Percentiles rank a stretch among this genome's conserved stretches.
Evolutionary conservation across 257 asterid species (phyloP).

Genomic region (Lavandula angustifolia): DNA sequence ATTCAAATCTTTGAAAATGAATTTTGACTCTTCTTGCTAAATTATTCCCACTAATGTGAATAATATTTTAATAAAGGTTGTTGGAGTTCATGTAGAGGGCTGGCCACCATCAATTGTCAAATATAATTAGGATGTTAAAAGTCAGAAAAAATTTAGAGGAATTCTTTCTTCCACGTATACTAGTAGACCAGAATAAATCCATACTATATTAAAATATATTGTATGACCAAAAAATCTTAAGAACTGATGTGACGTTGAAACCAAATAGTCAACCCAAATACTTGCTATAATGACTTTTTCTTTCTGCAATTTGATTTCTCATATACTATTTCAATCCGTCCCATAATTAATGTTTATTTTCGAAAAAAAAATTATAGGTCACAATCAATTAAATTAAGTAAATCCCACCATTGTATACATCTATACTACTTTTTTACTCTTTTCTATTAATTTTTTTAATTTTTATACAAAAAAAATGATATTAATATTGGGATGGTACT

Average conservation of each 20-base stretch:
- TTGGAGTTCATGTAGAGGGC: background rate
- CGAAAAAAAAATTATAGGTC: too few relatives aligned
- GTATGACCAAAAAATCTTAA: background rate
- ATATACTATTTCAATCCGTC: too few relatives aligned
- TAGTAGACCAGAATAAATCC: background rate
- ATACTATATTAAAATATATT: background rate
- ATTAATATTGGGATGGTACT: too few relatives aligned
- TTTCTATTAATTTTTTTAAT: too few relatives aligned
- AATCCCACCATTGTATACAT: too few relatives aligned
- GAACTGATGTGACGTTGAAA: background rate
- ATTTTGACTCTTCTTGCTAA: slow-evolving; percentile 15
- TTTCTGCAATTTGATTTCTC: too few relatives aligned
- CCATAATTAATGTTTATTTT: too few relatives aligned
- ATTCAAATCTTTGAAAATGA: slow-evolving; percentile 4
- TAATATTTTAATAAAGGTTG: background rate
- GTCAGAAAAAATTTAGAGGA: background rate
- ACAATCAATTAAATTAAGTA: too few relatives aligned
- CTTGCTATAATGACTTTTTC: background rate
- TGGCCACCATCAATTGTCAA: slow-evolving; percentile 5
- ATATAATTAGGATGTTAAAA: slow-evolving; percentile 17
- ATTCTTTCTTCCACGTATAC: slow-evolving; percentile 15
- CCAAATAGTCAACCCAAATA: slow-evolving; percentile 5
- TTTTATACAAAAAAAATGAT: too few relatives aligned
- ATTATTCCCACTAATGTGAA: background rate
- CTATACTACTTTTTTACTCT: too few relatives aligned